Conservation (phyloP, 352 stramenopile species). For the Phytopythium boreale region DNA sequence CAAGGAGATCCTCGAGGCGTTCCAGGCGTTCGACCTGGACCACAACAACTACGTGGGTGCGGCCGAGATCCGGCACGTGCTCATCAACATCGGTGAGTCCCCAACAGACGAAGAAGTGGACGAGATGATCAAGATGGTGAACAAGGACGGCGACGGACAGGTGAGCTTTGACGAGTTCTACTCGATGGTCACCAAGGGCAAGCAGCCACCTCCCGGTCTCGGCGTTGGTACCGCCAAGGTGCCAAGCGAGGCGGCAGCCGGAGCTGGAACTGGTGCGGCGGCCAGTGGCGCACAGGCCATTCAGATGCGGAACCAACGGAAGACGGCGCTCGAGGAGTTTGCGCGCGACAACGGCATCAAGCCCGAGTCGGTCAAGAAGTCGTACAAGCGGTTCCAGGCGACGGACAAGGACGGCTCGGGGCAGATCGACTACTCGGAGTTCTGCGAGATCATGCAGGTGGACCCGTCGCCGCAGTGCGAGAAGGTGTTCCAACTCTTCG, state of each 20-base stretch:
- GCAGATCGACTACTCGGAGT: conserved; percentile 96
- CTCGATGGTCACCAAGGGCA: conserved; percentile 93
- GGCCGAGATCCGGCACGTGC: conserved; percentile 92
- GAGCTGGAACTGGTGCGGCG: conserved; percentile 15
- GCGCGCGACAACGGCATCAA: conserved; percentile 95
- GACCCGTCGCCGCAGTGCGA: conserved; percentile 90
- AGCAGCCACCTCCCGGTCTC: conserved; percentile 87
- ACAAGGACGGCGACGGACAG: conserved; percentile 94
- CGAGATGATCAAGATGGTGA: conserved; percentile 96
- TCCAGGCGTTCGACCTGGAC: conserved; percentile 93
- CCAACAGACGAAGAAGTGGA: conserved; percentile 95
- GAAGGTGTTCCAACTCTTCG: conserved; percentile 93
- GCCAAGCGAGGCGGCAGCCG: conserved; percentile 26
- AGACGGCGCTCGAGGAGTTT: conserved; percentile 91
- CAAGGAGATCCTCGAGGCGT: conserved; percentile 94
- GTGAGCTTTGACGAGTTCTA: conserved; percentile 96
- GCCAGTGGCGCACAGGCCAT: conserved; percentile 70
- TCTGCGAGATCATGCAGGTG: conserved; percentile 95
- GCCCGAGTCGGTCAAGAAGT: conserved; percentile 95
- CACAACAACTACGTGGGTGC: conserved; percentile 96
- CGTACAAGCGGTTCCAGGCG: conserved; percentile 95
- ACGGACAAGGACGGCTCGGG: conserved; percentile 93
- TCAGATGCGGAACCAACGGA: conserved; percentile 91
- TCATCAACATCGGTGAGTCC: conserved; percentile 95
- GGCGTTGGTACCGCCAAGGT: conserved; percentile 30